phyloP scores from a whole-genome alignment of 2,329 filamentous ascomycete species.

The Cladosporium cucumerinum region DNA sequence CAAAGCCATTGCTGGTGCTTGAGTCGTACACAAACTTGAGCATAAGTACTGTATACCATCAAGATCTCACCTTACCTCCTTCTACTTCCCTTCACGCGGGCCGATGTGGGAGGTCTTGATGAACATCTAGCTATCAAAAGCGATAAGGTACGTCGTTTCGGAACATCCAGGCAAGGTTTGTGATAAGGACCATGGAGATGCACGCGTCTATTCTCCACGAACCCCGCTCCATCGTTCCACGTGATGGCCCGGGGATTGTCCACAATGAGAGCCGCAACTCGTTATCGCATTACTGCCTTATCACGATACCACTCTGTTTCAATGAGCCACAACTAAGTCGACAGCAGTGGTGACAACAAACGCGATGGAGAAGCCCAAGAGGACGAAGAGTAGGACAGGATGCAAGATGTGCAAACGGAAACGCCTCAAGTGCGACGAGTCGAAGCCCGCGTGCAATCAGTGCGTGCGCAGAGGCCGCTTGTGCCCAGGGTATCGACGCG shows the following conservation, averaged over 20 bases:
- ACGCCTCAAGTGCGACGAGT: conserved; percentile 19
- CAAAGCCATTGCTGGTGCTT: no score
- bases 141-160: neutral
- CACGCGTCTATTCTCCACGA: neutral
- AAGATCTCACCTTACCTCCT: no score
- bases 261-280: neutral
- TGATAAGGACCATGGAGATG: neutral
- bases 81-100: no score
- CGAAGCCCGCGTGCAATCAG: conserved; percentile 18
- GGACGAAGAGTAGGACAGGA: conserved; percentile 14
- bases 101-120: no score
- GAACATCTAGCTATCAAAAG: neutral
- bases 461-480: conserved; percentile 16
- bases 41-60: no score
- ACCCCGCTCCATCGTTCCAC: conserved; percentile 9
- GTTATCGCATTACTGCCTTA: neutral
- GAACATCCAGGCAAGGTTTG: neutral
- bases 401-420: conserved; percentile 14
- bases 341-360: neutral
- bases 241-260: neutral
- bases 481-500: conserved; percentile 17
- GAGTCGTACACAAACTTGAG: no score
- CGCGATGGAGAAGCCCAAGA: conserved; percentile 8
- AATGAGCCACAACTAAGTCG: neutral
- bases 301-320: neutral